Evolutionary conservation across 306 rosid species (phyloP).

Genomic region (Citrullus amarus): DNA sequence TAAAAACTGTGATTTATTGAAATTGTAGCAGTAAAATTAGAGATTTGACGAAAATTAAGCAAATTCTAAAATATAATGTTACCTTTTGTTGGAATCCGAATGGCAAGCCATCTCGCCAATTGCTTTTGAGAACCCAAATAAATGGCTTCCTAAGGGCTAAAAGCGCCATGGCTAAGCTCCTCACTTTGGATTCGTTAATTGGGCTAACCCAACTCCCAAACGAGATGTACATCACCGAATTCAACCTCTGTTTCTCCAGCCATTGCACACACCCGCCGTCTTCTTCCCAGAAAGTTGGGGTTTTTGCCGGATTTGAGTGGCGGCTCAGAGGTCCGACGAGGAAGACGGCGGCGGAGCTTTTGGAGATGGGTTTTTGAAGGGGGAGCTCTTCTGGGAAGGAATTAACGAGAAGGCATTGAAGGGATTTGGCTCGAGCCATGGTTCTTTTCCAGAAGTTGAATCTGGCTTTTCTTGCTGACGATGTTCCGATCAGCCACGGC

Average conservation of each 20-base stretch:
- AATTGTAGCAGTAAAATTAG: no score
- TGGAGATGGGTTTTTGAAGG: not conserved
- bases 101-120: conserved; percentile 57
- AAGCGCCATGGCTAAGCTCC: conserved; percentile 44
- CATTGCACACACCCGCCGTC: conserved; percentile 53
- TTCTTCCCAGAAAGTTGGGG: conserved; percentile 62
- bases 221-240: conserved; percentile 57
- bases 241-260: conserved; percentile 31
- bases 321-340: conserved; percentile 37
- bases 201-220: conserved; percentile 92
- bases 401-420: conserved; percentile 53
- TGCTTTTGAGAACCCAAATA: conserved; percentile 54
- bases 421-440: conserved; percentile 38
- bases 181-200: conserved; percentile 46
- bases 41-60: no score
- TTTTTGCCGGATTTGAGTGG: conserved; percentile 10
- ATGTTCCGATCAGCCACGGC: conserved; percentile 82
- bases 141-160: conserved; percentile 46
- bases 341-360: conserved; percentile 16
- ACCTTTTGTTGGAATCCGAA: conserved; percentile 34
- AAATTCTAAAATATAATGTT: no score
- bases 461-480: conserved; percentile 42
- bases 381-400: conserved; percentile 42
- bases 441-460: conserved; percentile 74
- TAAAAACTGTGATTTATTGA: no score